Evolutionary conservation across 2,329 filamentous ascomycete species (phyloP), one percentile per base, ranked within the genome.

Genomic region (Drechslera avenae): DNA sequence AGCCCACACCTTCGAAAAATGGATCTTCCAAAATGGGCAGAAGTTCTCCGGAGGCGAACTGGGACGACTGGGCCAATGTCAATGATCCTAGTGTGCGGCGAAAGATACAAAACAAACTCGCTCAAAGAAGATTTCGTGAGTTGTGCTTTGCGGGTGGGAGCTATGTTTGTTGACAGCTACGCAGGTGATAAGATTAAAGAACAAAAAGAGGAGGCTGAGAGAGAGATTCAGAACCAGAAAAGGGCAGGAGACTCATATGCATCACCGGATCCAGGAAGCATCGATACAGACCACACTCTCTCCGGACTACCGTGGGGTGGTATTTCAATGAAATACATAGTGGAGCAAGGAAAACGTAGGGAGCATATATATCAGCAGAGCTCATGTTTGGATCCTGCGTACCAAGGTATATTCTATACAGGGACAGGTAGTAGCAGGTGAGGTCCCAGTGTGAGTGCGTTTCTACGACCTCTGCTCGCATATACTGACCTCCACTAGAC

Each of bases 111-210:
- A 91, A 91, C 68, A 83, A 87, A 46, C 82, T 90, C 54, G 88
- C 88, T 2, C 88, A 91, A 65, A 81, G 88, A 59, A 90, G 90
- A 63, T 91, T 90, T 61, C 81, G 88, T 91, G 80, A 66, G 86
- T 81, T 14, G 19, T 23, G 13, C 9, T 32, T 5, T 10, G 4
- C 14, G 3, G 2, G 16, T 9, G 2, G 12, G 12, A 12, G 5
- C 21, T 1, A 56, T 58, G 2, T 28, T 28, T 28, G 10, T 13
- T 28, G 35, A 63, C 36, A 16, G 14, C 2, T 4, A 16, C 6
- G 12, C 39, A 90, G 88, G 88, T 62, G 87, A 89, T 59, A 90
- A 90, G 64, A 79, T 81, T 1, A 84, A 83, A 63, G 85, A 88
- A 49, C 83, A 85, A 59, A 86, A 83, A 56, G 88, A 91, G 66